Conservation (phyloP, 2,329 filamentous ascomycete species). For the Verticillium albo-atrum region DNA sequence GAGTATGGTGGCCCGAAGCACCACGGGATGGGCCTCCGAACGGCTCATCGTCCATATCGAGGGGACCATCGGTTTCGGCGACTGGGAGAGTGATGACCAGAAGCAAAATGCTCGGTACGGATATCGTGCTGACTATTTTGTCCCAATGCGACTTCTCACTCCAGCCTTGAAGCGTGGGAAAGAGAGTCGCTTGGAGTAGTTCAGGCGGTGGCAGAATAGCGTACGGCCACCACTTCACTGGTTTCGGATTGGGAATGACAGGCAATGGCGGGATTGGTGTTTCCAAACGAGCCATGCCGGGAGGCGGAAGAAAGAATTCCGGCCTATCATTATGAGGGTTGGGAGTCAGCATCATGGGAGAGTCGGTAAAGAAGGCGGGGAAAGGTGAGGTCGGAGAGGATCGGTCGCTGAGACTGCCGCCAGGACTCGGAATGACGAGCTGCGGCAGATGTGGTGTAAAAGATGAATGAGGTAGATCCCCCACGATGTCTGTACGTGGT, state of each 20-base stretch:
- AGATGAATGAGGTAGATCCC: background rate
- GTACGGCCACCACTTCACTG: slow-evolving; percentile 78
- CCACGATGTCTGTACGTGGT: slow-evolving; percentile 3
- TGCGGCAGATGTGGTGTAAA: slow-evolving; percentile 21
- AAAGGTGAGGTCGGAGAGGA: slow-evolving; percentile 60
- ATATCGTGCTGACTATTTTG: slow-evolving; percentile 73
- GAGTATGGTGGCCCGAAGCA: background rate
- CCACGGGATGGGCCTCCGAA: background rate
- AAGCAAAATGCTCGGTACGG: slow-evolving; percentile 85
- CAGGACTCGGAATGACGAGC: slow-evolving; percentile 43
- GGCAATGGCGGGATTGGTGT: slow-evolving; percentile 40
- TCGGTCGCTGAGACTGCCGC: slow-evolving; percentile 34
- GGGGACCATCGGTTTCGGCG: slow-evolving; percentile 58
- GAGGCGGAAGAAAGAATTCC: slow-evolving; percentile 51
- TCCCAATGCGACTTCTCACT: slow-evolving; percentile 78
- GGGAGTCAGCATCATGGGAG: slow-evolving; percentile 40
- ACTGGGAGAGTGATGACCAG: slow-evolving; percentile 89
- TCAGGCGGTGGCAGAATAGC: slow-evolving; percentile 66
- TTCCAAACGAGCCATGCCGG: slow-evolving; percentile 31
- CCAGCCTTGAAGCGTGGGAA: slow-evolving; percentile 85
- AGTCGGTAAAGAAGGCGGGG: slow-evolving; percentile 57
- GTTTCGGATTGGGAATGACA: slow-evolving; percentile 33
- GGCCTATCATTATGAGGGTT: slow-evolving; percentile 35
- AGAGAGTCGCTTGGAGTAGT: slow-evolving; percentile 67
- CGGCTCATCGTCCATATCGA: slow-evolving; percentile 5